phyloP scores from a whole-genome alignment of 306 rosid species.

The Benincasa hispida region DNA sequence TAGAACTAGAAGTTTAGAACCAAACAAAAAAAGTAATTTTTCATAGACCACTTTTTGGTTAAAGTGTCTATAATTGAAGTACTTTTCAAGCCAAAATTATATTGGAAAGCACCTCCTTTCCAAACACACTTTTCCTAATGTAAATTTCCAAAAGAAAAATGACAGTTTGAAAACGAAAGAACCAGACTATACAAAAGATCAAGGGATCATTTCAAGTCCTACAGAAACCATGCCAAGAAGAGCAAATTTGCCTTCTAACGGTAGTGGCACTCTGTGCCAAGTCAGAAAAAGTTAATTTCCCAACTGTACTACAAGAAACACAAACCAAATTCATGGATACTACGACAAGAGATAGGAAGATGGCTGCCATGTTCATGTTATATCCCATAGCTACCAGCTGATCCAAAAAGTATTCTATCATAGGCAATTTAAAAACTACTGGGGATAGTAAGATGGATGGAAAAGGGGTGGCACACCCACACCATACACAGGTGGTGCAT shows the following conservation, averaged over 20 bases:
- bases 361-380: constrained; percentile 10
- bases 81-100: background rate
- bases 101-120: background rate
- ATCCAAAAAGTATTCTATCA: constrained; percentile 18
- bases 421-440: constrained; percentile 21
- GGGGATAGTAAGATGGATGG: constrained; percentile 44
- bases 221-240: background rate
- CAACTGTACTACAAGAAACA: background rate
- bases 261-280: constrained; percentile 5
- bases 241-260: background rate
- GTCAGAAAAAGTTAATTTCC: background rate
- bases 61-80: background rate
- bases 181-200: background rate
- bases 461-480: constrained; percentile 27
- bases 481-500: constrained; percentile 28
- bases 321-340: background rate
- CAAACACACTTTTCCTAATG: background rate
- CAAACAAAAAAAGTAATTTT: background rate
- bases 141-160: background rate
- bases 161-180: background rate
- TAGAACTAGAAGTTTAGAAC: background rate
- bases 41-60: background rate
- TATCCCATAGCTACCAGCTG: constrained; percentile 9
- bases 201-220: background rate
- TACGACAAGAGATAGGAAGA: background rate